A percentile compares a stretch with the other conserved stretches of the same genome.
Conservation (phyloP, 768 basidiomycete genomes). For the Cystobasidium onofrii region DNA sequence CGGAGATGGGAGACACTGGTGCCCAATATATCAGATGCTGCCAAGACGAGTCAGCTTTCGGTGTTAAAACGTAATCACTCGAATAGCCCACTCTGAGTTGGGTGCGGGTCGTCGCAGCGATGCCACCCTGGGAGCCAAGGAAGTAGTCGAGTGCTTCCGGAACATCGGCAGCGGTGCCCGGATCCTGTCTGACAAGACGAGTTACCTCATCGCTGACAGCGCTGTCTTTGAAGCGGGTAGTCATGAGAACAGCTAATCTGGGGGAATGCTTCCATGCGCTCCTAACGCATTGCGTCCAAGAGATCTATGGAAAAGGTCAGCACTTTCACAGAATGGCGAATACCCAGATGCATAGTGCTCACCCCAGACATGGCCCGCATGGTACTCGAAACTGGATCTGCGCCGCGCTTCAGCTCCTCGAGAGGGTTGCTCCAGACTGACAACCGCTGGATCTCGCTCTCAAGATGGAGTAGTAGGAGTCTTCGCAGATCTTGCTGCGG, state of each 20-base stretch:
- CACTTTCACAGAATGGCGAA: no score
- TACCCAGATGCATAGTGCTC: no score
- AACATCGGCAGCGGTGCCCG: slow-evolving; percentile 60
- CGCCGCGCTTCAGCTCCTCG: slow-evolving; percentile 63
- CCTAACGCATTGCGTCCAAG: slow-evolving; percentile 62
- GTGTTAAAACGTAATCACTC: not conserved
- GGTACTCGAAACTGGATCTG: slow-evolving; percentile 47
- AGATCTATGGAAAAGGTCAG: slow-evolving; percentile 47
- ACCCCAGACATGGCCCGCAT: slow-evolving; percentile 29
- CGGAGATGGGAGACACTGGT: slow-evolving; percentile 58
- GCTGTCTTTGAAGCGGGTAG: slow-evolving; percentile 75
- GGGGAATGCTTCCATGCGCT: slow-evolving; percentile 77
- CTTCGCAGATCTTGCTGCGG: slow-evolving; percentile 60
- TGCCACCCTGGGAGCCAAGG: slow-evolving; percentile 63
- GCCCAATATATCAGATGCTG: slow-evolving; percentile 84
- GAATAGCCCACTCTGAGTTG: slow-evolving; percentile 62
- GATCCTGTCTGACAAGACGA: slow-evolving; percentile 63
- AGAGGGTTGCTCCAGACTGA: slow-evolving; percentile 83
- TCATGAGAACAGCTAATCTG: slow-evolving; percentile 68
- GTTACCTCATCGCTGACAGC: slow-evolving; percentile 63
- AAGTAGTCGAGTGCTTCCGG: slow-evolving; percentile 76
- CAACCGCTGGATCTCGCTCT: slow-evolving; percentile 79
- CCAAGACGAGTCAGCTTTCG: not conserved
- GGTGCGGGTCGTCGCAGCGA: slow-evolving; percentile 49
- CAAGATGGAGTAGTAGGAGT: slow-evolving; percentile 72